Conservation (phyloP, 164 flowering plant genomes). For the Akebia trifoliata region DNA sequence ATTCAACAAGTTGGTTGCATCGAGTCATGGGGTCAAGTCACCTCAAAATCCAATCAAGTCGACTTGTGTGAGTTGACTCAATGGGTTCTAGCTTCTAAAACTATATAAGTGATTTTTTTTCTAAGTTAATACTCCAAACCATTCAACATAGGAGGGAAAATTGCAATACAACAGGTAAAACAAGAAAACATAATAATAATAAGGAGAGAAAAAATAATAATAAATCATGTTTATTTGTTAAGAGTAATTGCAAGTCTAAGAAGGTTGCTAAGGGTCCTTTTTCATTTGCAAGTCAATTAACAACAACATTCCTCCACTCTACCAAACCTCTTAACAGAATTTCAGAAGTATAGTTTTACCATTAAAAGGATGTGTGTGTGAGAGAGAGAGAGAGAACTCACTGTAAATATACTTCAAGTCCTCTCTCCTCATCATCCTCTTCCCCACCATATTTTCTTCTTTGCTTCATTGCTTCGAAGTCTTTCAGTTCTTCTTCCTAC, state of each 20-base stretch:
- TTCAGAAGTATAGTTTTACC: conserved; percentile 14
- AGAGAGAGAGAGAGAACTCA: background rate
- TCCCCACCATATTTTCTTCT: background rate
- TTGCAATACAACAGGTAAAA: too few species aligned
- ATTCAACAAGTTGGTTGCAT: too few species aligned
- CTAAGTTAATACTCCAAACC: too few species aligned
- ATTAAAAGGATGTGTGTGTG: background rate
- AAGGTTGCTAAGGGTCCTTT: conserved; percentile 14
- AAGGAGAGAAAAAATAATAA: too few species aligned
- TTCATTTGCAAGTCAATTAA: background rate
- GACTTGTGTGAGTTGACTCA: too few species aligned
- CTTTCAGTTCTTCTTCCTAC: background rate
- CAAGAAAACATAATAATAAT: too few species aligned
- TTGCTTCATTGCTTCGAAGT: background rate
- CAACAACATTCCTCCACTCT: background rate
- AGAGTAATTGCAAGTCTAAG: conserved; percentile 14
- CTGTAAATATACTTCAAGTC: conserved; percentile 12
- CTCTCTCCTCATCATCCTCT: background rate
- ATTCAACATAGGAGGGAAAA: too few species aligned
- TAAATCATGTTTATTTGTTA: too few species aligned
- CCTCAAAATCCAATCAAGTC: too few species aligned
- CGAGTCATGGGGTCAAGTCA: too few species aligned
- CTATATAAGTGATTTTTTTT: too few species aligned
- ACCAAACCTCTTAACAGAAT: conserved; percentile 8
- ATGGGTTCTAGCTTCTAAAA: too few species aligned